These are phyloP conservation scores for Trypanosomatidae sp. DNA, from an alignment of 208 protist species.

Conservation along the genomic window DNA sequence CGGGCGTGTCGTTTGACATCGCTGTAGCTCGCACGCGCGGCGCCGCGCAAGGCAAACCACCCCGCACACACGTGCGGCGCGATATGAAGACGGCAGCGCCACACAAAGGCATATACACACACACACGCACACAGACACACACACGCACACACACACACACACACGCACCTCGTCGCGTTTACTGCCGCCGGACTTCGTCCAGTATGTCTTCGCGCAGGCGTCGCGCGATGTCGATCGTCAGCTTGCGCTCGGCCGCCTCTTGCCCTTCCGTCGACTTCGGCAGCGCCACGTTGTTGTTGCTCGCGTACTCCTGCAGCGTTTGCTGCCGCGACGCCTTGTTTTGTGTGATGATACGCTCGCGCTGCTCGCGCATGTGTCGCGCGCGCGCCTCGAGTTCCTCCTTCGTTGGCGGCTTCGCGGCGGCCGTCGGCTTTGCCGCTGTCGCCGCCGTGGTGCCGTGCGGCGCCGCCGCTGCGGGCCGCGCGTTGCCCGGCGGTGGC, in stretches of 20 bases:
- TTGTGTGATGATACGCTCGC: constrained; percentile 51
- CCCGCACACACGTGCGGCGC: constrained; percentile 12
- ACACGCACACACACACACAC: not conserved
- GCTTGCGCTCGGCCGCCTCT: constrained; percentile 19
- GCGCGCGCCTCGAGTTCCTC: constrained; percentile 64
- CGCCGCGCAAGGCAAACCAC: too few species aligned
- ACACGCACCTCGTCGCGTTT: not conserved
- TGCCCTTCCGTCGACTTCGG: not conserved
- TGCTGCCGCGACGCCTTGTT: constrained; percentile 66
- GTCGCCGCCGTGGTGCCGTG: not conserved
- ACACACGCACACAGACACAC: not conserved
- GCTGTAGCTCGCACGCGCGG: too few species aligned
- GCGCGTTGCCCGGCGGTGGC: too few species aligned
- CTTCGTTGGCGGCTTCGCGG: constrained; percentile 13
- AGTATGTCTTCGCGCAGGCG: constrained; percentile 74
- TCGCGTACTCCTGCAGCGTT: constrained; percentile 47
- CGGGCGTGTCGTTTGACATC: too few species aligned
- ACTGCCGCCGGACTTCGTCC: constrained; percentile 27
- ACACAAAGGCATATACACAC: constrained; percentile 2
- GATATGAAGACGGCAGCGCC: not conserved
- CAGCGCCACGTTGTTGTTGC: constrained; percentile 10
- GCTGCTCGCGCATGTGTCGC: constrained; percentile 74
- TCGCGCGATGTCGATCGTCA: constrained; percentile 73
- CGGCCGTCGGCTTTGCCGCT: not conserved
- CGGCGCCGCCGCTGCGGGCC: too few species aligned